Conservation (phyloP, 805 yeast species). For the Jamesozyma lodderae region DNA sequence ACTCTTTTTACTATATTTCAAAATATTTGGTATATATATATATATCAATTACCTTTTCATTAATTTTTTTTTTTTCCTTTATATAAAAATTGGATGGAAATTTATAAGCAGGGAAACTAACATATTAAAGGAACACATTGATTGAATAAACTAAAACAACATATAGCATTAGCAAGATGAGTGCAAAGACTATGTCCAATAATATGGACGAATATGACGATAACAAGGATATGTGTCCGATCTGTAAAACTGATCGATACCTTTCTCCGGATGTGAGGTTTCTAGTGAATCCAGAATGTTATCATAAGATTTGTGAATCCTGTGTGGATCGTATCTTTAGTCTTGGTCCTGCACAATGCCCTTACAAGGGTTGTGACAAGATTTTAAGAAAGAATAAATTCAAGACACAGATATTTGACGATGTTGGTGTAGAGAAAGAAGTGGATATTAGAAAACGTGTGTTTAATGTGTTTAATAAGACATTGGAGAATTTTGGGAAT, state of each 20-base stretch:
- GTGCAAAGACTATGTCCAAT: conserved; percentile 3
- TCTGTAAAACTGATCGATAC: conserved; percentile 91
- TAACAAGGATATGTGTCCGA: conserved; percentile 83
- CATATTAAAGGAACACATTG: no score
- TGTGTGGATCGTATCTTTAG: conserved; percentile 94
- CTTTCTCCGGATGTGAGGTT: conserved; percentile 88
- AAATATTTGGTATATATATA: no score
- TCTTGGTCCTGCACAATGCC: conserved; percentile 94
- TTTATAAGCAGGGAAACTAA: no score
- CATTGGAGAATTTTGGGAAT: conserved; percentile 58
- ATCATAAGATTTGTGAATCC: conserved; percentile 93
- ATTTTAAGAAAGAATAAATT: conserved; percentile 80
- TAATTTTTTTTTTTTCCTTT: no score
- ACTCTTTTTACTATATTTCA: no score
- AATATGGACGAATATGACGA: conserved; percentile 40
- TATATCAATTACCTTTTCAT: no score
- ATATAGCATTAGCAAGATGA: background rate
- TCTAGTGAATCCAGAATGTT: conserved; percentile 92
- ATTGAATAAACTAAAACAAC: background rate
- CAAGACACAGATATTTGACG: conserved; percentile 89
- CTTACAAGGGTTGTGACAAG: conserved; percentile 84
- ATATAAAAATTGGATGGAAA: no score
- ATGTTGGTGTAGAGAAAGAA: conserved; percentile 80
- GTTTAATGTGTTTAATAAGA: conserved; percentile 67
- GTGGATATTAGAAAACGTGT: conserved; percentile 83